Conservation (phyloP, 257 asterid genomes). For the Solanum appendiculatum region DNA sequence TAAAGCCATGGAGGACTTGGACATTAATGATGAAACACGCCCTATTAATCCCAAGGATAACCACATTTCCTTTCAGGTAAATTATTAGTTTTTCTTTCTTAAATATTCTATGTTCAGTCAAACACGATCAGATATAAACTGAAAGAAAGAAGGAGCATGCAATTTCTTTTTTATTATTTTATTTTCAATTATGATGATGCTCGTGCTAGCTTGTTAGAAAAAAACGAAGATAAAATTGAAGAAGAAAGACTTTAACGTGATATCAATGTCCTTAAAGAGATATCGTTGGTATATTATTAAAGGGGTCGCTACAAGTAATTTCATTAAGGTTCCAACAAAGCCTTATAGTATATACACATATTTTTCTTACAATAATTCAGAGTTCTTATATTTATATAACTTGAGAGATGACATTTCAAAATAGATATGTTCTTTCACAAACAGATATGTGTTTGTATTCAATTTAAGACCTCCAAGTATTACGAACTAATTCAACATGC, state of each 20-base stretch:
- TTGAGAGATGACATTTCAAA: neutral
- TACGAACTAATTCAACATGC: neutral
- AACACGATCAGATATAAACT: neutral
- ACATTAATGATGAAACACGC: neutral
- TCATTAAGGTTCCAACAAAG: neutral
- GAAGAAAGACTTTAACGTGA: neutral
- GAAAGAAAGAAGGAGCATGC: neutral
- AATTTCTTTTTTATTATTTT: neutral
- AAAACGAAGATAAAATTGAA: neutral
- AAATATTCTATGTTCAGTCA: neutral
- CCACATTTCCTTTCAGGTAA: conserved; percentile 25
- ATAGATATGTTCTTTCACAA: neutral
- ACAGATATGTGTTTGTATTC: too few relatives aligned
- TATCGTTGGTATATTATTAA: neutral
- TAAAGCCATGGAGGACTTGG: neutral
- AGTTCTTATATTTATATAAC: too few relatives aligned
- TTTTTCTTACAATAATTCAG: too few relatives aligned
- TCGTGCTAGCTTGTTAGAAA: neutral
- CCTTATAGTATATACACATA: neutral
- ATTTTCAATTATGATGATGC: neutral
- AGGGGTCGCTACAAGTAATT: neutral
- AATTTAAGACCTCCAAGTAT: neutral
- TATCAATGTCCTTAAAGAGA: neutral
- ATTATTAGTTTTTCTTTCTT: neutral
- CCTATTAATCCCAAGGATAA: conserved; percentile 26